phyloP scores from a whole-genome alignment of 106 monocot species.

The Allium fistulosum region DNA sequence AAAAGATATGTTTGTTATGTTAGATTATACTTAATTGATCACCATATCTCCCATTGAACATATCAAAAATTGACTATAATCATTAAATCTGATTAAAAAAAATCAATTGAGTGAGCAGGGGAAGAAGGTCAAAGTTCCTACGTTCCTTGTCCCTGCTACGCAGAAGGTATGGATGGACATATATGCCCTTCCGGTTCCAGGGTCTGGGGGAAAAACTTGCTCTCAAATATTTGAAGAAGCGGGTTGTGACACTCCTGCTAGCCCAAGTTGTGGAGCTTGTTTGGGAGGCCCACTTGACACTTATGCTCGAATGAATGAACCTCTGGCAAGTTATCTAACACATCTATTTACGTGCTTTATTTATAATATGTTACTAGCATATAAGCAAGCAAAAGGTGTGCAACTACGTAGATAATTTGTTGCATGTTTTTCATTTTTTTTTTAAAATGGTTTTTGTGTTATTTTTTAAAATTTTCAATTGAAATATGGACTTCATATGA shows the following conservation, averaged over 20 bases:
- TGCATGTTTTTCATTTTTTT: not conserved
- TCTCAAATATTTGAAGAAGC: conserved; percentile 93
- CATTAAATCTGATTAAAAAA: too few species aligned
- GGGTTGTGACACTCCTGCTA: conserved; percentile 70
- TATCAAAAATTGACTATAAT: too few species aligned
- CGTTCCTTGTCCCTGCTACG: conserved; percentile 83
- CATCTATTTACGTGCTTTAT: too few species aligned
- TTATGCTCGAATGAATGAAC: conserved; percentile 75
- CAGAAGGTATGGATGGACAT: conserved; percentile 94
- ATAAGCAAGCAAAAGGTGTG: not conserved
- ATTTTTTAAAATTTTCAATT: too few species aligned
- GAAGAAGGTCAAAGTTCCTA: conserved; percentile 70
- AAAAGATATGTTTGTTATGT: too few species aligned
- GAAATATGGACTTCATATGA: too few species aligned
- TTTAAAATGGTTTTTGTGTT: not conserved
- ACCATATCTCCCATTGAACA: too few species aligned
- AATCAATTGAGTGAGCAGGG: conserved; percentile 21
- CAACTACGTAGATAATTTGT: not conserved
- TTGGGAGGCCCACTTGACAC: conserved; percentile 84
- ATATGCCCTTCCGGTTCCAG: conserved; percentile 75
- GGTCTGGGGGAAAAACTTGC: conserved; percentile 86
- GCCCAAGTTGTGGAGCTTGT: conserved; percentile 87
- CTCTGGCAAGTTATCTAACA: conserved; percentile 29
- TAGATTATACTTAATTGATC: too few species aligned
- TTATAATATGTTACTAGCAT: too few species aligned